Conservation (phyloP, 345 rosid genomes). For the Bruguiera sexangula region DNA sequence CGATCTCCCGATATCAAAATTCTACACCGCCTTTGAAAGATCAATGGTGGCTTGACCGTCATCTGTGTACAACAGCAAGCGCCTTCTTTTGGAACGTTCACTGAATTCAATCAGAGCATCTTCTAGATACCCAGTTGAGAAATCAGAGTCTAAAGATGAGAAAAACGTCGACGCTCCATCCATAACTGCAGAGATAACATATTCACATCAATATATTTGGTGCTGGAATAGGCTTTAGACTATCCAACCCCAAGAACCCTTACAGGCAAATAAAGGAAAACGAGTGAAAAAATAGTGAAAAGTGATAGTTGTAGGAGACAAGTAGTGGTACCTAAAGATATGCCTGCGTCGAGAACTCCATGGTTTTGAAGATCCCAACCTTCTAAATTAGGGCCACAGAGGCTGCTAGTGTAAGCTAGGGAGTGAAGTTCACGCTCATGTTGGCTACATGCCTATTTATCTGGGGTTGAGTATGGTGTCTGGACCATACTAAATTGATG, state of each 20-base stretch:
- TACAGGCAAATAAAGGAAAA: slow-evolving; percentile 24
- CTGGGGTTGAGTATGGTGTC: too few relatives aligned
- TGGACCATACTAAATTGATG: too few relatives aligned
- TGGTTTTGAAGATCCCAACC: too few relatives aligned
- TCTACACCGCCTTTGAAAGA: slow-evolving; percentile 21
- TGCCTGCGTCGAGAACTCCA: too few relatives aligned
- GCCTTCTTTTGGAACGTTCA: slow-evolving; percentile 63
- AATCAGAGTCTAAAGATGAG: slow-evolving; percentile 42
- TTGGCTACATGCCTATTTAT: too few relatives aligned
- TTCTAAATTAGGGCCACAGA: too few relatives aligned
- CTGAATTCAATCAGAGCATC: slow-evolving; percentile 69
- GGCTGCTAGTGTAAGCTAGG: too few relatives aligned
- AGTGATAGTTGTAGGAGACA: not conserved
- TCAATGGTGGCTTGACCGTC: slow-evolving; percentile 22
- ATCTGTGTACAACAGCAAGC: slow-evolving; percentile 35
- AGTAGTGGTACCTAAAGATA: too few relatives aligned
- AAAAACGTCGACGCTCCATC: slow-evolving; percentile 40
- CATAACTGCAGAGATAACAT: slow-evolving; percentile 37
- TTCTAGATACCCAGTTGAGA: slow-evolving; percentile 82
- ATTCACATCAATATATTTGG: not conserved
- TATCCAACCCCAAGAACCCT: not conserved
- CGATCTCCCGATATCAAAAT: not conserved
- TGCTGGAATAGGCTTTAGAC: too few relatives aligned
- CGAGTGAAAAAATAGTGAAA: not conserved
- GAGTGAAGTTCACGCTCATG: too few relatives aligned